phyloP scores from a whole-genome alignment of 768 basidiomycete genomes.

The Collybia sordida region DNA sequence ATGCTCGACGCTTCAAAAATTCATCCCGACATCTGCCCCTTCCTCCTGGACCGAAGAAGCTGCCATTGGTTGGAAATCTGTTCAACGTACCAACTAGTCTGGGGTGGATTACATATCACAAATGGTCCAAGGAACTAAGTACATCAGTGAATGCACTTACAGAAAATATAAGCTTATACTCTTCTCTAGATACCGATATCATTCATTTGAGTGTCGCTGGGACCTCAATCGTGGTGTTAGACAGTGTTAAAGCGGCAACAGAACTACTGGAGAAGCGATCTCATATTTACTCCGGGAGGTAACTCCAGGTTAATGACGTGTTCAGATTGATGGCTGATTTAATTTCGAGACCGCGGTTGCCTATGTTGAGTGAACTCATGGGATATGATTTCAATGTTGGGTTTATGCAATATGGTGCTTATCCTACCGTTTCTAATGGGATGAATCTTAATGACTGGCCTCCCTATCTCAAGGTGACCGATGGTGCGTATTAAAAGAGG shows the following conservation, averaged over 20 bases:
- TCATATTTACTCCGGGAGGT: constrained; percentile 19
- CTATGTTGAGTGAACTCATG: constrained; percentile 13
- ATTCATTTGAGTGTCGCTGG: constrained; percentile 20
- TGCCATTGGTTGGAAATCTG: constrained; percentile 8
- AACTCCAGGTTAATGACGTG: not conserved
- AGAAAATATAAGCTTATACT: not conserved
- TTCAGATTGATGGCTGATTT: not conserved
- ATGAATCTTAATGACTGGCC: no score
- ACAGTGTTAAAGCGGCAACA: constrained; percentile 15
- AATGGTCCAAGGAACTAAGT: constrained; percentile 12
- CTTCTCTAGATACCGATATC: constrained; percentile 16
- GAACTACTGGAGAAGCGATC: constrained; percentile 23
- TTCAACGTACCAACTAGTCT: constrained; percentile 2
- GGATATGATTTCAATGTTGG: constrained; percentile 3
- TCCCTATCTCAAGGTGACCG: constrained; percentile 9
- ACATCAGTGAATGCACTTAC: not conserved
- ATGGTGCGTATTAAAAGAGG: not conserved
- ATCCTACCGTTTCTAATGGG: no score
- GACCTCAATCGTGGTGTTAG: constrained; percentile 18
- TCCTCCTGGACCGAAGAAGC: constrained; percentile 7
- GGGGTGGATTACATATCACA: constrained; percentile 11
- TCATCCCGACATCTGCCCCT: not conserved
- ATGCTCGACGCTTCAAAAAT: not conserved
- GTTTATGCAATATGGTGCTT: constrained; percentile 11
- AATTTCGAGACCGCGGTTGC: constrained; percentile 1